phyloP scores from a whole-genome alignment of 2,329 filamentous ascomycete genomes.

The Fusarium brevicatenulatum region DNA sequence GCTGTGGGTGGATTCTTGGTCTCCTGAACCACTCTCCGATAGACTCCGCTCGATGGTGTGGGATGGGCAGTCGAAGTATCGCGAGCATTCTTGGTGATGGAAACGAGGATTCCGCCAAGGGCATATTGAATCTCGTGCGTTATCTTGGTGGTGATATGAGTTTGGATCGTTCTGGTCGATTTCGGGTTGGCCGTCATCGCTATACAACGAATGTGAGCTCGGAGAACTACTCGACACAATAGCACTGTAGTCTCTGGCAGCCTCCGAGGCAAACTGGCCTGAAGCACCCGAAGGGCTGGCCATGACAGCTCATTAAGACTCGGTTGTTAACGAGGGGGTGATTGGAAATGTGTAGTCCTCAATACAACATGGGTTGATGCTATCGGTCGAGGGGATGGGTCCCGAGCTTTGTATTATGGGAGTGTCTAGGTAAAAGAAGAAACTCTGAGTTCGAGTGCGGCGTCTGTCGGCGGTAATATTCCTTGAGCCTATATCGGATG shows the following conservation, averaged over 20 bases:
- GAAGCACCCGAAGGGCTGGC: conserved; percentile 39
- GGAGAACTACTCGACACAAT: conserved; percentile 29
- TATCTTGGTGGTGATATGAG: neutral
- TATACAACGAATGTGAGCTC: conserved; percentile 54
- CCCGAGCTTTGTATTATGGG: neutral
- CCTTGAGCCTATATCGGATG: conserved; percentile 28
- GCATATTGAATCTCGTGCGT: conserved; percentile 42
- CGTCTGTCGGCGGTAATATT: conserved; percentile 25
- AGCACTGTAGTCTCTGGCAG: conserved; percentile 24
- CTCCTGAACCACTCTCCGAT: conserved; percentile 40
- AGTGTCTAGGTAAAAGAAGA: neutral
- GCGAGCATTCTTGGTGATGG: conserved; percentile 57
- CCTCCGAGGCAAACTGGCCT: conserved; percentile 33
- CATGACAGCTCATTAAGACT: conserved; percentile 42
- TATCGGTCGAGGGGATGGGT: neutral
- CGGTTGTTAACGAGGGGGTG: neutral
- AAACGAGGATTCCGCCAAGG: conserved; percentile 53
- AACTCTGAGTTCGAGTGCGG: conserved; percentile 10
- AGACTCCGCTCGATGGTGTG: conserved; percentile 55
- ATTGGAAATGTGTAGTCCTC: conserved; percentile 13
- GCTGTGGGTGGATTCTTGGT: conserved; percentile 38
- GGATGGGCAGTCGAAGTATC: conserved; percentile 61
- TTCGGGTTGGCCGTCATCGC: conserved; percentile 40
- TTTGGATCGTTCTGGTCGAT: neutral
- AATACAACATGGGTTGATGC: conserved; percentile 24